Evolutionary conservation across 2,329 filamentous ascomycete genomes (phyloP), one percentile per base, ranked within the genome.

Genomic region (Ceratocystis diversiconidia): DNA sequence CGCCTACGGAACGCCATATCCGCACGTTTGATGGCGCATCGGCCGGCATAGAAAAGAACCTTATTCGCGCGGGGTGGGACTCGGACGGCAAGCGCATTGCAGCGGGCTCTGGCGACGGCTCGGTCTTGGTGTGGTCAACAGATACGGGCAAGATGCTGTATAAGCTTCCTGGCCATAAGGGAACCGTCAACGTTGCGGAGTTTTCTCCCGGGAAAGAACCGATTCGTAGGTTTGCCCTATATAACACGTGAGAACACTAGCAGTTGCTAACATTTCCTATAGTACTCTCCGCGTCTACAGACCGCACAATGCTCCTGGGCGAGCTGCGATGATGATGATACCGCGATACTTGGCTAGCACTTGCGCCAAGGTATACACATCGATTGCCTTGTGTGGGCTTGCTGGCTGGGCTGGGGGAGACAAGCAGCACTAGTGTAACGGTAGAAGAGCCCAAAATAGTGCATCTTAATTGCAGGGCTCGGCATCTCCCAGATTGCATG

Each of bases 81-180:
- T 79, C 83, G 1, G 85, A 86, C 65, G 92, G 94, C 61, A 90
- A 91, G 76, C 91, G 85, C 75, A 89, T 99, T 68, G 91, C 88
- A 17, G 88, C 90, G 1, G 92, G 92, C 12, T 90, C 91, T 63
- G 92, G 91, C 15, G 94, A 99, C 72, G 88, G 91, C 30, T 95
- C 87, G 6, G 91, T 91, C 19, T 87, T 95, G 15, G 85, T 97
- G 8, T 99, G 94, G 94, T 92, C 94, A 62, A 85, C 80, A 65
- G 86, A 89, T 73, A 88, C 83, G n/a, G 92, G 89, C 67, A 97
- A 95, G 78, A 79, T 99, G 71, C 75, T 95, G 69, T 95, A 96
- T 76, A 97, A 97, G 76, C 80, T 99, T 63, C 94, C 94, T 0
- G 94, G 94, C 0, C 94, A 99, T 74, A 94, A 91, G 76, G 94